Evolutionary conservation across 1,284 basidiomycete species (phyloP).

Genomic region (Hemileia vastatrix): DNA sequence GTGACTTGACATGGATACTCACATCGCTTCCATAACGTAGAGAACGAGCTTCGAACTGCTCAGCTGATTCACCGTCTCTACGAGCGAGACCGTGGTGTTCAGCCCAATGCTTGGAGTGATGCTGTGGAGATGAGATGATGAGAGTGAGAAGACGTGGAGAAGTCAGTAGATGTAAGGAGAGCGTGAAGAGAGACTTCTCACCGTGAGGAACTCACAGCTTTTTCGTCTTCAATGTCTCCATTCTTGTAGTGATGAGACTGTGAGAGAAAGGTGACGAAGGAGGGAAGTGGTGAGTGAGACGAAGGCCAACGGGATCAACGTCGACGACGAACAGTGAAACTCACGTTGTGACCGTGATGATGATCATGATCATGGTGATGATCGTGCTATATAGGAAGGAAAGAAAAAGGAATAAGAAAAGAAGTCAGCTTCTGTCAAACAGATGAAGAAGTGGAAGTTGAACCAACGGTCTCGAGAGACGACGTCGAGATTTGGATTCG

Average conservation of each 20-base stretch:
- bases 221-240: too few species aligned
- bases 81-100: not conserved
- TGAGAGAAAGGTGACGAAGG: too few species aligned
- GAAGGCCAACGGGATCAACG: too few species aligned
- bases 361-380: slow-evolving; percentile 20
- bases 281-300: too few species aligned
- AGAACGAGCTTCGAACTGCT: not conserved
- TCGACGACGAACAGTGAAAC: not conserved
- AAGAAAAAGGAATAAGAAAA: not conserved
- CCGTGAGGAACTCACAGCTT: too few species aligned
- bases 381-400: slow-evolving; percentile 3
- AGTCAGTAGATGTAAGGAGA: not conserved
- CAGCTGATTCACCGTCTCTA: not conserved
- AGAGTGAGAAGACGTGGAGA: not conserved
- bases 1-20: not conserved
- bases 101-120: not conserved
- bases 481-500: too few species aligned
- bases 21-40: not conserved
- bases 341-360: slow-evolving; percentile 7
- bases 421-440: not conserved
- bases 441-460: too few species aligned
- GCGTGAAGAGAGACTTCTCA: not conserved
- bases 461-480: too few species aligned
- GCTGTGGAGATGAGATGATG: not conserved
- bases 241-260: too few species aligned